These are phyloP conservation scores for Fagus sylvatica DNA, from an alignment of 306 rosid genomes.

Conservation along the genomic window DNA sequence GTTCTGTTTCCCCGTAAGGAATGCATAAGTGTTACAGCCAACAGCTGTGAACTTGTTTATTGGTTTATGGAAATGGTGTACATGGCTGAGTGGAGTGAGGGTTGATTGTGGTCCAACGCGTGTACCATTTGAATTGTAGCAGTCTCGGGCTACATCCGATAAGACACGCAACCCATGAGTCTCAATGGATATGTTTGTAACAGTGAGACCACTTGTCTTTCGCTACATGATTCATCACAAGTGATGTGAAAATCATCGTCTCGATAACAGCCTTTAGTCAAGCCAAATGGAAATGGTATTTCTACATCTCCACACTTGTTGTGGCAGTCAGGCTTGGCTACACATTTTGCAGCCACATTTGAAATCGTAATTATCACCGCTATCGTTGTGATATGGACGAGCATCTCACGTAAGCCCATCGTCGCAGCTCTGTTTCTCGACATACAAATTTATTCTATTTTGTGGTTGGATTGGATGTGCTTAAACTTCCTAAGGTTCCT, in stretches of 20 bases:
- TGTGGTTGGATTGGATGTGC: not conserved
- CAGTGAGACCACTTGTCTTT: not conserved
- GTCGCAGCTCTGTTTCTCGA: not conserved
- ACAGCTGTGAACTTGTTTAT: slow-evolving; percentile 26
- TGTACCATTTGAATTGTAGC: not conserved
- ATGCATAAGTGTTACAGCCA: slow-evolving; percentile 30
- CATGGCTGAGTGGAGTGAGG: rapidly evolving
- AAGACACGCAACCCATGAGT: slow-evolving; percentile 2
- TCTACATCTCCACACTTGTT: slow-evolving; percentile 30
- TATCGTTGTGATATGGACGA: not conserved
- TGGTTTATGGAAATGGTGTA: slow-evolving; percentile 10
- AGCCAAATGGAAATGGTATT: slow-evolving; percentile 58
- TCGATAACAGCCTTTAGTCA: slow-evolving; percentile 3
- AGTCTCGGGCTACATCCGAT: not conserved
- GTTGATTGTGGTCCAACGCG: rapidly evolving
- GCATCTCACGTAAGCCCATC: not conserved
- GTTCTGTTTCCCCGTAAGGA: not conserved
- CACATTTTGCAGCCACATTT: not conserved
- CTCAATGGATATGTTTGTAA: slow-evolving; percentile 16
- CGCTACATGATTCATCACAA: slow-evolving; percentile 10
- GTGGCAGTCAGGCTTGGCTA: slow-evolving; percentile 22
- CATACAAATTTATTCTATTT: not conserved
- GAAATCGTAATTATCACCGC: not conserved
- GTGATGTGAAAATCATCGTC: not conserved
- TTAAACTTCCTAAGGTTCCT: not conserved